phyloP scores from a whole-genome alignment of 495 filamentous ascomycete species.

The Neurospora sp. region DNA sequence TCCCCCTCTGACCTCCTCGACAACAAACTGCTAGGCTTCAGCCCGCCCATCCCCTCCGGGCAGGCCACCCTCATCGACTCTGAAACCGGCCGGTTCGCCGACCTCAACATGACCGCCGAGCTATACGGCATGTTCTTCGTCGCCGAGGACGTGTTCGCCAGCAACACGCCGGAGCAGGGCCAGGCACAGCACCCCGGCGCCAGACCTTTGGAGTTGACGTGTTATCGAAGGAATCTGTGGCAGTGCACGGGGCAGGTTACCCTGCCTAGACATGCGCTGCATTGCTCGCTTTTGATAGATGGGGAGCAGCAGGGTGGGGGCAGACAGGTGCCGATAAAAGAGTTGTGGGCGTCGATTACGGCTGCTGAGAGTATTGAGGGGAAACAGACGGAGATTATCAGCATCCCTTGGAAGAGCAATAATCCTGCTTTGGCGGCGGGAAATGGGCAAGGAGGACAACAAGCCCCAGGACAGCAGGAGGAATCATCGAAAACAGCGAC shows the following conservation, averaged over 20 bases:
- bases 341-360: slow-evolving; percentile 69
- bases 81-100: slow-evolving; percentile 24
- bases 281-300: slow-evolving; percentile 18
- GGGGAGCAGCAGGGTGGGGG: slow-evolving; percentile 52
- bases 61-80: slow-evolving; percentile 48
- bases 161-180: slow-evolving; percentile 10
- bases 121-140: slow-evolving; percentile 94
- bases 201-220: slow-evolving; percentile 69
- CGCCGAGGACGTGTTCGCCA: slow-evolving; percentile 57
- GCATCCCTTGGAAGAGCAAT: slow-evolving; percentile 84
- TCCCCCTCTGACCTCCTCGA: slow-evolving; percentile 30
- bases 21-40: slow-evolving; percentile 58
- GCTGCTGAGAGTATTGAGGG: slow-evolving; percentile 88
- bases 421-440: slow-evolving; percentile 33
- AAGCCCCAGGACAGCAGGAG: neutral
- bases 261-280: slow-evolving; percentile 58
- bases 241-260: slow-evolving; percentile 80
- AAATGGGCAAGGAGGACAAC: neutral
- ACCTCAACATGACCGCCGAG: slow-evolving; percentile 65
- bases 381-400: slow-evolving; percentile 80
- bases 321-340: slow-evolving; percentile 60
- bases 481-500: slow-evolving; percentile 39
- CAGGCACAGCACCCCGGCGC: neutral
- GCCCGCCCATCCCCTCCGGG: slow-evolving; percentile 44
- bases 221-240: slow-evolving; percentile 84